Evolutionary conservation across 768 basidiomycete genomes (phyloP), one percentile per base, ranked within the genome.

Genomic region (Jaapia argillacea): DNA sequence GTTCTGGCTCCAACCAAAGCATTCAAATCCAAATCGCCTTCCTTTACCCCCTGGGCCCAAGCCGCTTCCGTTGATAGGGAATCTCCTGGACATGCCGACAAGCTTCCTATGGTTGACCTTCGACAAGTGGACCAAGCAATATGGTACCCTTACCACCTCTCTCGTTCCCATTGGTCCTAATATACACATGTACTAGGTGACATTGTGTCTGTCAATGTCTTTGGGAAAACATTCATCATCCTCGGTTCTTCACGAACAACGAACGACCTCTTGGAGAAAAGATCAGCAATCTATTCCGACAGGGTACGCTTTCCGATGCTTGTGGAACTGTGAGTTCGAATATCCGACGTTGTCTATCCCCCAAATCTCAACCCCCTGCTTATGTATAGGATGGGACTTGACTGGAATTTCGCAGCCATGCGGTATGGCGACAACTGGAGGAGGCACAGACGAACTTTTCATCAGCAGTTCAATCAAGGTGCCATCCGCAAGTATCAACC

Each of bases 221-320:
- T 81, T 38, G 80, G 82, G 0, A 75, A 83, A 47, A 71, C 74
- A 2, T 70, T 88, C 25, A 65, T 86, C 24, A 81, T 87, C 60
- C 53, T 86, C 41, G 82, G 78, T 59, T 72, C 71, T 25, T 68
- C 70, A 5, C 70, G 80, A 27, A 77, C 69, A 0, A 72, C 70
- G 0, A 63, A 66, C 28, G 84, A 85, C 25, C 60, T 89, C 44
- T 62, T 89, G 50, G 84, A 87, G 44, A 81, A 75, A 54, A 72
- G 75, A 24, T 81, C 83, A 4, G 63, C 71, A 6, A 77, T 85
- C 23, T 87, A 86, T 57, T 79, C 84, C 5, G 85, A 86, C 21
- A 50, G 50, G 24, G 46, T 46, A 4, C 39, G 43, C 4, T 44
- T 50, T 39, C 39, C 41, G 4, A 49, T 52, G 49, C 42, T 50